These are phyloP conservation scores for Helicostylum pulchrum DNA, from an alignment of 192 early-diverging fungal genomes.

Conservation along the genomic window DNA sequence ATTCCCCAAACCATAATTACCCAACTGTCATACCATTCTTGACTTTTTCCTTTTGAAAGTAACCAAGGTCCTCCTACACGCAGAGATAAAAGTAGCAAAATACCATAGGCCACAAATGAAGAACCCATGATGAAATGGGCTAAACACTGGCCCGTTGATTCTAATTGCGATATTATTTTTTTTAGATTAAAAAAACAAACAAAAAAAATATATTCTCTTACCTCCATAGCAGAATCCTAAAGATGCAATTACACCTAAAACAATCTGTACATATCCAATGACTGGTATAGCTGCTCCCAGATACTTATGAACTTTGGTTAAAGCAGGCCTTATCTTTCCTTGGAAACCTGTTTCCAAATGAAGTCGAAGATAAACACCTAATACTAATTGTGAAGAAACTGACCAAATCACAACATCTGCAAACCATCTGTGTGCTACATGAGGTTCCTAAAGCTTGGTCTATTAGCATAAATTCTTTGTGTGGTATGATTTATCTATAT, in stretches of 20 bases:
- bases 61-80: conserved; percentile 61
- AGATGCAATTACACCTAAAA: conserved; percentile 62
- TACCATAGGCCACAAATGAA: conserved; percentile 66
- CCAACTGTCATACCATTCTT: conserved; percentile 68
- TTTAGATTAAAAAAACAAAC: background rate
- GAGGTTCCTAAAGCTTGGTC: conserved; percentile 27
- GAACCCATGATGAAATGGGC: conserved; percentile 74
- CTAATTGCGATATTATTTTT: conserved; percentile 29
- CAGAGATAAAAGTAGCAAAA: conserved; percentile 53
- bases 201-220: conserved; percentile 3
- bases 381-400: conserved; percentile 44
- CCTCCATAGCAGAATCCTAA: conserved; percentile 61
- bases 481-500: conserved; percentile 6
- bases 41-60: conserved; percentile 49
- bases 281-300: conserved; percentile 50
- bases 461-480: background rate
- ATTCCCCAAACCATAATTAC: conserved; percentile 65
- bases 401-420: conserved; percentile 58
- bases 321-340: conserved; percentile 46
- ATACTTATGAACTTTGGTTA: conserved; percentile 48
- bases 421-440: conserved; percentile 65
- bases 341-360: conserved; percentile 56
- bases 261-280: conserved; percentile 61
- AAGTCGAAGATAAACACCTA: conserved; percentile 59
- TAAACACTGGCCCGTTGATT: conserved; percentile 60